These are phyloP conservation scores for Cyclotella cryptica DNA, from an alignment of 108 stramenopile genomes.

Conservation along the genomic window DNA sequence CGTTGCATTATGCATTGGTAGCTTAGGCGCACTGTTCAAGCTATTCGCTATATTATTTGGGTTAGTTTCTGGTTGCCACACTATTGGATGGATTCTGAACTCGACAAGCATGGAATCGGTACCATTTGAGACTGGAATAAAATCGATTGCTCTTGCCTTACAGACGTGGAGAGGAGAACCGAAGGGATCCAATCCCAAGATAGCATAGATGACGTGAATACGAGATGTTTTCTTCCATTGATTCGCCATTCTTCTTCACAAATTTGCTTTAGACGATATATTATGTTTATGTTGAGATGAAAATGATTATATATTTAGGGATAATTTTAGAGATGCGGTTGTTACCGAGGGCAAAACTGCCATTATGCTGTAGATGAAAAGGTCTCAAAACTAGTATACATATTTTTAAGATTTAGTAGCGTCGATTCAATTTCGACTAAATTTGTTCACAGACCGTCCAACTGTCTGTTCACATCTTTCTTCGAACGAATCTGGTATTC, in stretches of 20 bases:
- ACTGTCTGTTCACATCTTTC: conserved; percentile 13
- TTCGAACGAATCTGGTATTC: conserved; percentile 49
- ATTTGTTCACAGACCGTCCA: conserved; percentile 1
- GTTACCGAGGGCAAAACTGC: too few relatives aligned
- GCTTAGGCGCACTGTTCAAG: conserved; percentile 13
- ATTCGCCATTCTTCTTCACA: too few relatives aligned
- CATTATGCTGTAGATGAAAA: too few relatives aligned
- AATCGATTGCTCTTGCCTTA: conserved; percentile 21
- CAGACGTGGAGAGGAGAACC: conserved; percentile 4
- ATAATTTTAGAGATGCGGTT: too few relatives aligned
- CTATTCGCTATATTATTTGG: conserved; percentile 23
- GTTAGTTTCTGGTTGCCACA: conserved; percentile 43
- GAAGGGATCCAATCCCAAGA: not conserved
- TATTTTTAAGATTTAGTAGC: too few relatives aligned
- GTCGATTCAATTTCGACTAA: not conserved
- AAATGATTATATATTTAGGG: too few relatives aligned
- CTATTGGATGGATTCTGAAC: conserved; percentile 52
- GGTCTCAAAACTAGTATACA: too few relatives aligned
- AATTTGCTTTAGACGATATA: too few relatives aligned
- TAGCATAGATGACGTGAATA: too few relatives aligned
- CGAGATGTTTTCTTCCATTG: too few relatives aligned
- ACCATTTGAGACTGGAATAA: conserved; percentile 63
- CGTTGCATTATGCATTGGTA: conserved; percentile 12
- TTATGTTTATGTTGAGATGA: too few relatives aligned
- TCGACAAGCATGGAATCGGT: conserved; percentile 53